phyloP scores from a whole-genome alignment of 2,329 filamentous ascomycete genomes.

The Hymenoscyphus scutula region DNA sequence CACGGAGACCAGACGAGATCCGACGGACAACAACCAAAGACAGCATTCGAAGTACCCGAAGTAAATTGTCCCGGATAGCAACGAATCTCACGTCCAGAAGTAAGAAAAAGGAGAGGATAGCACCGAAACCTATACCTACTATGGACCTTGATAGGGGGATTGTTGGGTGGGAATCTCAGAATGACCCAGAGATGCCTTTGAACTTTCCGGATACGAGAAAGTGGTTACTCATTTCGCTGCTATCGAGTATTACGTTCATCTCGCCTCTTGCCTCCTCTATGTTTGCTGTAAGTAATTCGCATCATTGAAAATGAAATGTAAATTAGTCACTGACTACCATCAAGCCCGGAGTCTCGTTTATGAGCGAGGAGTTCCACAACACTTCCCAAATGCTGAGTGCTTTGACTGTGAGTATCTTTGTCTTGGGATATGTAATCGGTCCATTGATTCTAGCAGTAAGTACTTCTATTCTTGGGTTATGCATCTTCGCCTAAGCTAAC shows the following conservation, averaged over 20 bases:
- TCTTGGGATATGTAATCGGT: conserved; percentile 58
- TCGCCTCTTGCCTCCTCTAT: conserved; percentile 42
- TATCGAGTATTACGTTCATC: conserved; percentile 38
- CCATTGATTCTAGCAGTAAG: conserved; percentile 51
- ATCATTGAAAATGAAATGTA: background rate
- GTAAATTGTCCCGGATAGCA: conserved; percentile 29
- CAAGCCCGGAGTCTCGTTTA: conserved; percentile 37
- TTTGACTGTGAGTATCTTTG: conserved; percentile 47
- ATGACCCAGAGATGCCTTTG: conserved; percentile 56
- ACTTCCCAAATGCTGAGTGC: conserved; percentile 25
- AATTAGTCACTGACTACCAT: background rate
- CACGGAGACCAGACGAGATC: conserved; percentile 17
- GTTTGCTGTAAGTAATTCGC: conserved; percentile 36
- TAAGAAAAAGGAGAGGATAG: conserved; percentile 26
- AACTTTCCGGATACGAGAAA: conserved; percentile 45
- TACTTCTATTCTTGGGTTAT: background rate
- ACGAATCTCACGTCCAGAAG: conserved; percentile 26
- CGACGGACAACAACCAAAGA: conserved; percentile 19
- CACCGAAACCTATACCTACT: conserved; percentile 39
- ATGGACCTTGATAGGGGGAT: conserved; percentile 52
- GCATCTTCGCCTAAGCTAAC: background rate
- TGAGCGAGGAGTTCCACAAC: conserved; percentile 28
- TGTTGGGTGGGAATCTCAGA: conserved; percentile 58
- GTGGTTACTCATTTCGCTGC: conserved; percentile 32
- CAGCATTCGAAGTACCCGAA: conserved; percentile 21